Evolutionary conservation across 2,329 filamentous ascomycete species (phyloP).

Genomic region (Aureobasidium subglaciale): DNA sequence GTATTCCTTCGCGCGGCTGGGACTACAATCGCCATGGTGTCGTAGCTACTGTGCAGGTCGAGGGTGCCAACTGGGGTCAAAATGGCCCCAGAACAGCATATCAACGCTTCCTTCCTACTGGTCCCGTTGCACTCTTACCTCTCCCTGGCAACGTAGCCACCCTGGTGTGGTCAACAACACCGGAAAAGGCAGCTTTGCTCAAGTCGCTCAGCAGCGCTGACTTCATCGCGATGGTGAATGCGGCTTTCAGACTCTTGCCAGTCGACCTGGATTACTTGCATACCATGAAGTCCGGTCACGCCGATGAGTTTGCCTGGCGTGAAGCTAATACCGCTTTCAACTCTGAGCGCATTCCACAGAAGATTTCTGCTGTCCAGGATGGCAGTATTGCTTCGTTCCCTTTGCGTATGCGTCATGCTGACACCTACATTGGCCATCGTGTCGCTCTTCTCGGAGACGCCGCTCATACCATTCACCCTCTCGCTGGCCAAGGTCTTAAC

Average conservation of each 20-base stretch:
- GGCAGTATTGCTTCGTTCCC: conserved; percentile 84
- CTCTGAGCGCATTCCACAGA: conserved; percentile 50
- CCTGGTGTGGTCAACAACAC: conserved; percentile 91
- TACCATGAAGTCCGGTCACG: conserved; percentile 44
- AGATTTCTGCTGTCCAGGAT: conserved; percentile 64
- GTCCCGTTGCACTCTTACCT: conserved; percentile 85
- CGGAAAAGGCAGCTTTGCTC: conserved; percentile 67
- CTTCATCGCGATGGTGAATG: conserved; percentile 84
- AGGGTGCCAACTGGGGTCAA: conserved; percentile 39
- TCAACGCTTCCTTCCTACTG: conserved; percentile 88
- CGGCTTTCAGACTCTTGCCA: conserved; percentile 75
- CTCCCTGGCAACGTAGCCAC: conserved; percentile 76
- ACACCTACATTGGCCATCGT: conserved; percentile 85
- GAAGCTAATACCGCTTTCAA: conserved; percentile 56
- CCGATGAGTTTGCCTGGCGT: conserved; percentile 79
- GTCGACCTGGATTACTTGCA: conserved; percentile 82
- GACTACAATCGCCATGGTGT: conserved; percentile 88
- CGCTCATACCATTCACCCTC: conserved; percentile 88
- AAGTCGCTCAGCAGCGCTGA: conserved; percentile 67
- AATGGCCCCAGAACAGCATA: conserved; percentile 59
- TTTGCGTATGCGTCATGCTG: conserved; percentile 84
- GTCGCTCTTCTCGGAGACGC: conserved; percentile 89
- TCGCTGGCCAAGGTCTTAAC: conserved; percentile 91
- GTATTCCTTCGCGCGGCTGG: conserved; percentile 81
- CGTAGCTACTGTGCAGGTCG: conserved; percentile 77